phyloP scores from a whole-genome alignment of 768 basidiomycete genomes.

The Pulveroboletus sp. region DNA sequence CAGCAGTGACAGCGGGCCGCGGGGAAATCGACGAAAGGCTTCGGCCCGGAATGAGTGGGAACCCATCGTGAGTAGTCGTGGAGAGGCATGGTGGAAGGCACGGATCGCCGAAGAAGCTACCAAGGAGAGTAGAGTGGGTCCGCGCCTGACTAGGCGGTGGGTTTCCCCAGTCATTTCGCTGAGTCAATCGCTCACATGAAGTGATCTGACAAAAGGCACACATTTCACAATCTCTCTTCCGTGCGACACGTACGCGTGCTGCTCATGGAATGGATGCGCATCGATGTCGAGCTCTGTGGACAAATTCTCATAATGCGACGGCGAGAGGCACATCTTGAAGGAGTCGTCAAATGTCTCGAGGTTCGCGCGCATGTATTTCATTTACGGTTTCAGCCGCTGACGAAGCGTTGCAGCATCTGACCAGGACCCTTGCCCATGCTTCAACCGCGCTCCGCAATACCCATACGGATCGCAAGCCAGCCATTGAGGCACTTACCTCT shows the following conservation, averaged over 20 bases:
- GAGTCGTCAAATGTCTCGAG: slow-evolving; percentile 57
- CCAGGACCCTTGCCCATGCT: slow-evolving; percentile 47
- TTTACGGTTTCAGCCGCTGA: slow-evolving; percentile 7
- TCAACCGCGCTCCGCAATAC: slow-evolving; percentile 57
- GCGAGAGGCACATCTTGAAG: slow-evolving; percentile 62
- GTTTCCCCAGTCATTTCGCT: not conserved
- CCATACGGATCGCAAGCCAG: slow-evolving; percentile 48
- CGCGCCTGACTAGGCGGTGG: slow-evolving; percentile 27
- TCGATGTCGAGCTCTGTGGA: slow-evolving; percentile 76
- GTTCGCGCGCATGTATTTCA: slow-evolving; percentile 31
- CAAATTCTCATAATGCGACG: slow-evolving; percentile 67
- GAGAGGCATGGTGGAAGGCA: slow-evolving; percentile 20
- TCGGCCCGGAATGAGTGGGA: slow-evolving; percentile 48
- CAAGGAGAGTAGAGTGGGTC: slow-evolving; percentile 7
- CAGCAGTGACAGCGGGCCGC: not conserved
- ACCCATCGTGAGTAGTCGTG: slow-evolving; percentile 13
- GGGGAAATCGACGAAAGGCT: slow-evolving; percentile 32
- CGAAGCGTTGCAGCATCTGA: slow-evolving; percentile 40
- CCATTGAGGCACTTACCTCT: slow-evolving; percentile 43
- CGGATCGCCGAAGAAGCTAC: slow-evolving; percentile 13
- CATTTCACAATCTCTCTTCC: slow-evolving; percentile 60
- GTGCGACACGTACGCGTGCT: slow-evolving; percentile 47
- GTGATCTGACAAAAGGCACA: slow-evolving; percentile 47
- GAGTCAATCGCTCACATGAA: slow-evolving; percentile 1
- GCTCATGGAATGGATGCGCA: slow-evolving; percentile 61